Evolutionary conservation across 2,329 filamentous ascomycete species (phyloP).

Genomic region (Paecilomyces variotii): DNA sequence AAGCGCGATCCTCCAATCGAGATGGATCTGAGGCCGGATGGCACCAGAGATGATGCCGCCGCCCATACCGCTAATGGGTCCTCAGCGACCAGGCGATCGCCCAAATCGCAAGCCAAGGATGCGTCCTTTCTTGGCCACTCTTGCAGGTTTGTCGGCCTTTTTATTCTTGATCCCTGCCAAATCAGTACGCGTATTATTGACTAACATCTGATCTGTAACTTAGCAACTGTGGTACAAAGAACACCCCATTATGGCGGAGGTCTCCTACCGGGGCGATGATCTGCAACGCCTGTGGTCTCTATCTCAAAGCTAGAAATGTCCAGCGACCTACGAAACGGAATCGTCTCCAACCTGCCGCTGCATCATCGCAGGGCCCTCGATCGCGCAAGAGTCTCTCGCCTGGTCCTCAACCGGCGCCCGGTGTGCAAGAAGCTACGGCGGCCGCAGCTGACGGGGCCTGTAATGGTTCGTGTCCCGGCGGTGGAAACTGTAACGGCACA

Average conservation of each 20-base stretch:
- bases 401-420: slow-evolving; percentile 26
- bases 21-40: slow-evolving; percentile 12
- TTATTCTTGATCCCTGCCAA: background rate
- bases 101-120: slow-evolving; percentile 27
- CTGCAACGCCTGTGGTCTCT: slow-evolving; percentile 94
- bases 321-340: slow-evolving; percentile 85
- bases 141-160: slow-evolving; percentile 27
- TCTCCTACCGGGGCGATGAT: slow-evolving; percentile 91
- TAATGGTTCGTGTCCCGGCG: slow-evolving; percentile 88
- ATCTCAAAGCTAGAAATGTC: slow-evolving; percentile 87
- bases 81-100: slow-evolving; percentile 20
- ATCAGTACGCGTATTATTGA: background rate
- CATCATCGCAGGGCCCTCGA: slow-evolving; percentile 16
- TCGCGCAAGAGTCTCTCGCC: slow-evolving; percentile 18
- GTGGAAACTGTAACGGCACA: slow-evolving; percentile 91
- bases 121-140: slow-evolving; percentile 33
- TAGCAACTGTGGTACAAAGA: slow-evolving; percentile 91
- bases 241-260: slow-evolving; percentile 88
- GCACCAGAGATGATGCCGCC: slow-evolving; percentile 11
- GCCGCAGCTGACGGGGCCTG: slow-evolving; percentile 17
- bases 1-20: slow-evolving; percentile 7
- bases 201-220: slow-evolving; percentile 3
- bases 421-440: slow-evolving; percentile 23
- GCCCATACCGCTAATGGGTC: slow-evolving; percentile 7
- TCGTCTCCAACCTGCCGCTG: slow-evolving; percentile 41